phyloP scores from a whole-genome alignment of 768 basidiomycete genomes.

The Amanita molliuscula region DNA sequence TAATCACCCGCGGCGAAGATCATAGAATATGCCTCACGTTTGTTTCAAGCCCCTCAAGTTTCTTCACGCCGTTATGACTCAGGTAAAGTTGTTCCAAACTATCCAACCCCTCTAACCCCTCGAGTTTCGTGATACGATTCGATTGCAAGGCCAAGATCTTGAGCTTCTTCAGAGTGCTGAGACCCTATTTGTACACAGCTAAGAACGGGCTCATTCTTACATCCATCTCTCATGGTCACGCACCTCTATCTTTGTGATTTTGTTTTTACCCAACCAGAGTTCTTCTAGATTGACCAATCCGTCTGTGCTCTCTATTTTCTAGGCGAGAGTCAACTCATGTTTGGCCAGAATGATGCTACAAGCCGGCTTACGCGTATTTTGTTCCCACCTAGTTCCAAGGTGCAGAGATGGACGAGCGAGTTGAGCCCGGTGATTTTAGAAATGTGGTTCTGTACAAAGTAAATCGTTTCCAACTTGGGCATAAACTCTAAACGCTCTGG shows the following conservation, averaged over 20 bases:
- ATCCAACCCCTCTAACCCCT: constrained; percentile 63
- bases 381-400: constrained; percentile 92
- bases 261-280: constrained; percentile 97
- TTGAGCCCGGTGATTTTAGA: constrained; percentile 63
- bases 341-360: not conserved
- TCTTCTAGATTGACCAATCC: constrained; percentile 77
- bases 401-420: constrained; percentile 46
- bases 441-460: constrained; percentile 96
- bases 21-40: constrained; percentile 44
- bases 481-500: constrained; percentile 55
- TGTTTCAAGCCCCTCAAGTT: constrained; percentile 74
- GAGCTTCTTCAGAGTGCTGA: constrained; percentile 59
- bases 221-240: not conserved
- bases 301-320: constrained; percentile 87
- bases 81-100: constrained; percentile 86
- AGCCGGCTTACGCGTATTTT: constrained; percentile 63
- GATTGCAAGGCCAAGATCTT: constrained; percentile 87
- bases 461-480: constrained; percentile 60
- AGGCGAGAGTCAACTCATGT: constrained; percentile 5
- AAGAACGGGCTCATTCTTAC: not conserved
- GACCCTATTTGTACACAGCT: constrained; percentile 35
- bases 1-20: not conserved
- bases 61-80: constrained; percentile 84
- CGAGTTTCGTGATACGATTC: constrained; percentile 84
- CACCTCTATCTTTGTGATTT: constrained; percentile 83